phyloP scores from a whole-genome alignment of 2,329 filamentous ascomycete species.

The Fusarium pseudograminearum region DNA sequence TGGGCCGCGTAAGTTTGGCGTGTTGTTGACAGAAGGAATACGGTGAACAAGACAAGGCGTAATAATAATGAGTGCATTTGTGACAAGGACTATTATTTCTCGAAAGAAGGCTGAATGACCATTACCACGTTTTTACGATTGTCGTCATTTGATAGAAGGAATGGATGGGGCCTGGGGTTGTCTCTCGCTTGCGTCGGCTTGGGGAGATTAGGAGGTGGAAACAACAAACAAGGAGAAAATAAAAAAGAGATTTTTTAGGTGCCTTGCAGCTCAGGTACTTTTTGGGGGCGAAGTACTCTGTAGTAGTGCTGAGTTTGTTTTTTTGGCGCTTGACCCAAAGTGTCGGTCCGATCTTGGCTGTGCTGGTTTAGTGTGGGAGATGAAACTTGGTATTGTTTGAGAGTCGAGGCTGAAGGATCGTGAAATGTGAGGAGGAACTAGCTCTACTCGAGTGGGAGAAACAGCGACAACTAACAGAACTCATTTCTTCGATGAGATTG shows the following conservation, averaged over 20 bases:
- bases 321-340: conserved; percentile 2
- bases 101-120: not conserved
- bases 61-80: conserved; percentile 18
- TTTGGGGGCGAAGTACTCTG: not conserved
- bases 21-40: conserved; percentile 6
- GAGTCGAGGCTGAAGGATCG: not conserved
- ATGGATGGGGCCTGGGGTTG: conserved; percentile 1
- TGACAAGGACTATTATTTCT: not conserved
- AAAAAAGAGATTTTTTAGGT: conserved; percentile 1
- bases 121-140: not conserved
- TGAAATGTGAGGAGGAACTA: not conserved
- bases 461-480: too few relatives aligned
- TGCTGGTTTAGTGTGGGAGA: not conserved
- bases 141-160: conserved; percentile 17
- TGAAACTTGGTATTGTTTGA: not conserved
- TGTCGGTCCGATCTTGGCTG: not conserved
- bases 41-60: not conserved
- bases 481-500: not conserved
- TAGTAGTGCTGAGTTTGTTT: not conserved
- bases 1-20: conserved; percentile 23
- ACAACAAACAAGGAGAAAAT: not conserved
- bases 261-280: not conserved
- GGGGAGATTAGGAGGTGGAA: not conserved
- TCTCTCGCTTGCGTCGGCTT: conserved; percentile 14
- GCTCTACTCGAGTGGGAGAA: not conserved